Evolutionary conservation across 805 yeast species (phyloP).

Genomic region (Candida methanosorbosa): DNA sequence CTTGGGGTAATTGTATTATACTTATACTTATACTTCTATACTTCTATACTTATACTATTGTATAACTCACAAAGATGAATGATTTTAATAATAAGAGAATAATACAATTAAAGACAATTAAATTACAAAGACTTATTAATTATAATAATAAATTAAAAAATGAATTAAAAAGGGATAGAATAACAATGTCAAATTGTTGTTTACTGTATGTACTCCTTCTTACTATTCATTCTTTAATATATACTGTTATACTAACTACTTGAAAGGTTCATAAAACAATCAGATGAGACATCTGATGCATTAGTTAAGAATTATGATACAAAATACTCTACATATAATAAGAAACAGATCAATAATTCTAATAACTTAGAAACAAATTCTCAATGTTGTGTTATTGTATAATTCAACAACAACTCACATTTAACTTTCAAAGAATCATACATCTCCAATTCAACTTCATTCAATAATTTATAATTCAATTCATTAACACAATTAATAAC

Average conservation of each 20-base stretch:
- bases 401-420: constrained; percentile 6
- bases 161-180: constrained; percentile 45
- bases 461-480: not conserved
- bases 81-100: not conserved
- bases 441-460: too few relatives aligned
- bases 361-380: constrained; percentile 1
- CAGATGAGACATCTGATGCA: constrained; percentile 36
- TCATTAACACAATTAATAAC: constrained; percentile 16
- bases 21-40: not conserved
- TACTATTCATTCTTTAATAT: too few relatives aligned
- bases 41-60: not conserved
- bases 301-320: constrained; percentile 26
- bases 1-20: too few relatives aligned
- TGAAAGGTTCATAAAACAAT: constrained; percentile 34
- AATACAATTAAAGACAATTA: constrained; percentile 39
- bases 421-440: too few relatives aligned
- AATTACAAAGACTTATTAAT: constrained; percentile 52
- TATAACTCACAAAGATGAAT: not conserved
- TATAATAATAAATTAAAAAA: constrained; percentile 44
- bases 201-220: too few relatives aligned
- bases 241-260: too few relatives aligned
- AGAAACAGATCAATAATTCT: not conserved
- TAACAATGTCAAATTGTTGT: constrained; percentile 57
- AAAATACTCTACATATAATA: too few relatives aligned
- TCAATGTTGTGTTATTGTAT: constrained; percentile 23